phyloP scores from a whole-genome alignment of 2,329 filamentous ascomycete genomes.

The Endocalyx cinctus region DNA sequence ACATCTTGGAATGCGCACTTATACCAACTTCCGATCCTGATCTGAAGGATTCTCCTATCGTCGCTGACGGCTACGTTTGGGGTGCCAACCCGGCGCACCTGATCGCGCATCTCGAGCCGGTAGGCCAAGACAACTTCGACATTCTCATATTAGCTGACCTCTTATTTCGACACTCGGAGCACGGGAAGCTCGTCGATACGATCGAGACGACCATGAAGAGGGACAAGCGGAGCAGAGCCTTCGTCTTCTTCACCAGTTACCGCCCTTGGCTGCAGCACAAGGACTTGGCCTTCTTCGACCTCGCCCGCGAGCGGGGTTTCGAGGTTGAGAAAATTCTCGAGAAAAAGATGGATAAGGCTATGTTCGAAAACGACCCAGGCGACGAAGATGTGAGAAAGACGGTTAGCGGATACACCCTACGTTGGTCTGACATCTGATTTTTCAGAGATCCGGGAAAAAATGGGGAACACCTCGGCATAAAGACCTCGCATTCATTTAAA shows the following conservation, averaged over 20 bases:
- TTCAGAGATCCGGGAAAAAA: no score
- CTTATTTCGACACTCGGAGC: conserved; percentile 87
- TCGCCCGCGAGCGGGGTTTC: conserved; percentile 67
- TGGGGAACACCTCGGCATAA: no score
- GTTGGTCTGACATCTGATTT: conserved; percentile 64
- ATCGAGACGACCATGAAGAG: conserved; percentile 63
- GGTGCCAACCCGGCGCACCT: conserved; percentile 60
- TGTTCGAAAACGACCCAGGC: conserved; percentile 86
- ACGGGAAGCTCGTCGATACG: conserved; percentile 69
- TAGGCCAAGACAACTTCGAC: conserved; percentile 56
- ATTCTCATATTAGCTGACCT: conserved; percentile 82
- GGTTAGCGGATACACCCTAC: conserved; percentile 72
- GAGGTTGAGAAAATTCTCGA: conserved; percentile 76
- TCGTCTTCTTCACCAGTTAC: conserved; percentile 94
- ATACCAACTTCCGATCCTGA: conserved; percentile 20
- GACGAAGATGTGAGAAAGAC: conserved; percentile 77
- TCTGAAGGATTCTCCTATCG: conserved; percentile 34
- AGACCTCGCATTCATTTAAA: no score
- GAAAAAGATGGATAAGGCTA: conserved; percentile 74
- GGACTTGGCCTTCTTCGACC: conserved; percentile 81
- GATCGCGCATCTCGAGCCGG: conserved; percentile 49
- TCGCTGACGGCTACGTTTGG: conserved; percentile 77
- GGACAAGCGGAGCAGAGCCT: conserved; percentile 53
- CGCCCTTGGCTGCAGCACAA: conserved; percentile 83
- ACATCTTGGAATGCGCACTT: conserved; percentile 57